These are phyloP conservation scores for Hygrophila difformis DNA, from an alignment of 257 asterid species.

Conservation along the genomic window DNA sequence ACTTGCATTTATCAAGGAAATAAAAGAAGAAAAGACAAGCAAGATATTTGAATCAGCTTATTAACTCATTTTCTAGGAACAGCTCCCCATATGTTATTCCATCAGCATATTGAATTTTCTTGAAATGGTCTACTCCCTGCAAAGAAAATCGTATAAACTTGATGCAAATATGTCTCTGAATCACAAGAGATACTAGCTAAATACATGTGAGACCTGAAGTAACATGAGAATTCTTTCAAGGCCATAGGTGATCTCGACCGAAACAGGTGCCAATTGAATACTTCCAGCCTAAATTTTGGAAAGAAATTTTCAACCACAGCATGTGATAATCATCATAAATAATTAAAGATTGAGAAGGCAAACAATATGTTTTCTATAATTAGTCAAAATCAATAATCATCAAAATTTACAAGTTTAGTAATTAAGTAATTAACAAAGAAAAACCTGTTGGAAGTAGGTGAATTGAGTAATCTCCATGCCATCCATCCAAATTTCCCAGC, in stretches of 20 bases:
- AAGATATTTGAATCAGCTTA: slow-evolving; percentile 14
- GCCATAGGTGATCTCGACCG: slow-evolving; percentile 96
- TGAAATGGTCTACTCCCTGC: slow-evolving; percentile 99
- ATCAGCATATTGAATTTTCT: slow-evolving; percentile 86
- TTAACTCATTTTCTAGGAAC: slow-evolving; percentile 91
- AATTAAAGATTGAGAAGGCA: slow-evolving; percentile 6
- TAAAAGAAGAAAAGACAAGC: slow-evolving; percentile 8
- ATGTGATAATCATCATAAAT: background rate
- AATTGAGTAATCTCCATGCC: slow-evolving; percentile 99
- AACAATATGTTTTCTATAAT: slow-evolving; percentile 13
- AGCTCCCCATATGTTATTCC: slow-evolving; percentile 98
- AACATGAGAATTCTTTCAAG: slow-evolving; percentile 95
- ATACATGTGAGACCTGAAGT: slow-evolving; percentile 69
- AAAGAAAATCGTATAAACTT: slow-evolving; percentile 16
- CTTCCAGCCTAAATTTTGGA: slow-evolving; percentile 72
- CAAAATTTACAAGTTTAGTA: slow-evolving; percentile 4
- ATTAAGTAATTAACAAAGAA: background rate
- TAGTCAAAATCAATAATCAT: slow-evolving; percentile 5
- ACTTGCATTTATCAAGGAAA: slow-evolving; percentile 10
- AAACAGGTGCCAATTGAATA: slow-evolving; percentile 74
- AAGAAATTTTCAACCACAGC: too few relatives aligned
- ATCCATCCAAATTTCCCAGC: slow-evolving; percentile 99
- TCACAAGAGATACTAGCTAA: slow-evolving; percentile 13
- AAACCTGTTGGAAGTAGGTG: slow-evolving; percentile 98
- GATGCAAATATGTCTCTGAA: slow-evolving; percentile 15